Conservation (phyloP, 345 rosid genomes). For the Salix koriyanagi region DNA sequence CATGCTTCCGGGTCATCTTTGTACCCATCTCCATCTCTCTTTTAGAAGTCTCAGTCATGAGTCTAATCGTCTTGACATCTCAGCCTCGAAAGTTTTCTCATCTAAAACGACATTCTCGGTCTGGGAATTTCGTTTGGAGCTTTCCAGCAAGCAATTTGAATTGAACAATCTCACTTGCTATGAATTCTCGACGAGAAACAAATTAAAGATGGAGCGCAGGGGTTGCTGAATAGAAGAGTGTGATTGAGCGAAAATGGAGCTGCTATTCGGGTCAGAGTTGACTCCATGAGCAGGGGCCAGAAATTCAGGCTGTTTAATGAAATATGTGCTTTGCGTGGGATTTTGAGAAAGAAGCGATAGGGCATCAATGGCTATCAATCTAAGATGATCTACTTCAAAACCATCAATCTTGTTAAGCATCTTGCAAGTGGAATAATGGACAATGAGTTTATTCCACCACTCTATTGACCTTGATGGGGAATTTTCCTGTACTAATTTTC, state of each 20-base stretch:
- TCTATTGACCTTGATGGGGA: no score
- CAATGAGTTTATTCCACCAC: no score
- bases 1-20: conserved; percentile 68
- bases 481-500: no score
- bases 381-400: no score
- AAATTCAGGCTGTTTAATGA: neutral
- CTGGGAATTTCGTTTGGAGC: conserved; percentile 1
- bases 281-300: conserved; percentile 15
- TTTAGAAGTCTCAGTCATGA: conserved; percentile 60
- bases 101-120: conserved; percentile 34
- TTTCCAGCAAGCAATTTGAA: conserved; percentile 21
- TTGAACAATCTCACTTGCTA: neutral
- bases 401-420: no score
- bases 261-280: conserved; percentile 39
- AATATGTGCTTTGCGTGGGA: neutral
- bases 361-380: neutral
- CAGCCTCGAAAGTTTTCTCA: conserved; percentile 57
- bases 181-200: neutral
- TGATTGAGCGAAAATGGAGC: conserved; percentile 23
- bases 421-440: no score
- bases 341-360: neutral
- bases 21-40: conserved; percentile 32
- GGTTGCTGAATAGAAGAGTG: conserved; percentile 2
- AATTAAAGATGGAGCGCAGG: neutral
- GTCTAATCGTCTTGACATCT: conserved; percentile 45